A percentile compares a stretch with the other conserved stretches of the same genome.
phyloP scores from a whole-genome alignment of 2,329 filamentous ascomycete species.

The Pseudopithomyces chartarum region DNA sequence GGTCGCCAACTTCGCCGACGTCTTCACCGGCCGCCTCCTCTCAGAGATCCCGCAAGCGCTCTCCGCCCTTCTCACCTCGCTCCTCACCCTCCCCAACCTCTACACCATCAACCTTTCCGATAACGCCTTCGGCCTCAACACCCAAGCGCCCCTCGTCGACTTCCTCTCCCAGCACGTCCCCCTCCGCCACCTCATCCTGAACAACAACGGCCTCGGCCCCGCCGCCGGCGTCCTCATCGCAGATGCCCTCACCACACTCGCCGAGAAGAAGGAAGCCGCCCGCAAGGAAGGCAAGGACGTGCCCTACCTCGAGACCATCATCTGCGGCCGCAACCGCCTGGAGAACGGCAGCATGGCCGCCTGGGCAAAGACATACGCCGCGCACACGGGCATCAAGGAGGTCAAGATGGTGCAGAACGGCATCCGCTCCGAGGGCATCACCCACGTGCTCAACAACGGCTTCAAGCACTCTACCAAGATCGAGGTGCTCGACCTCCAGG shows the following conservation, averaged over 20 bases:
- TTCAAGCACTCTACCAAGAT: conserved; percentile 72
- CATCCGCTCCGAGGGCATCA: conserved; percentile 91
- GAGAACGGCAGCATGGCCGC: conserved; percentile 96
- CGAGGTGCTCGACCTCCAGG: conserved; percentile 85
- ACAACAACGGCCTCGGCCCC: conserved; percentile 97
- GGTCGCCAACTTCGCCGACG: conserved; percentile 91
- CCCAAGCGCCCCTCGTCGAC: conserved; percentile 86
- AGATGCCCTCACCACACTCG: conserved; percentile 81
- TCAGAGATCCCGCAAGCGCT: conserved; percentile 93
- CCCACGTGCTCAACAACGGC: conserved; percentile 77
- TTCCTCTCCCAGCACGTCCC: conserved; percentile 89
- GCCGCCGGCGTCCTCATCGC: conserved; percentile 88
- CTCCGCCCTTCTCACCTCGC: conserved; percentile 79
- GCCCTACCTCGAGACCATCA: conserved; percentile 89
- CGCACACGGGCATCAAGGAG: conserved; percentile 78
- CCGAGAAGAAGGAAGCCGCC: conserved; percentile 81
- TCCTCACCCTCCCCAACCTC: conserved; percentile 83
- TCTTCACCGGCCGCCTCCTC: conserved; percentile 93
- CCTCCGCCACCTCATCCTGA: conserved; percentile 91
- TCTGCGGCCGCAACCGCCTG: conserved; percentile 93
- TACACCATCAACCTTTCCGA: conserved; percentile 95
- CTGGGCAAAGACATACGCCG: conserved; percentile 86
- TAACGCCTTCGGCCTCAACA: conserved; percentile 97
- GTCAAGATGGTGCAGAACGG: conserved; percentile 99
- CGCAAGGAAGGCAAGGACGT: conserved; percentile 73